phyloP scores from a whole-genome alignment of 108 stramenopile genomes.

The Nitzschia sp. region DNA sequence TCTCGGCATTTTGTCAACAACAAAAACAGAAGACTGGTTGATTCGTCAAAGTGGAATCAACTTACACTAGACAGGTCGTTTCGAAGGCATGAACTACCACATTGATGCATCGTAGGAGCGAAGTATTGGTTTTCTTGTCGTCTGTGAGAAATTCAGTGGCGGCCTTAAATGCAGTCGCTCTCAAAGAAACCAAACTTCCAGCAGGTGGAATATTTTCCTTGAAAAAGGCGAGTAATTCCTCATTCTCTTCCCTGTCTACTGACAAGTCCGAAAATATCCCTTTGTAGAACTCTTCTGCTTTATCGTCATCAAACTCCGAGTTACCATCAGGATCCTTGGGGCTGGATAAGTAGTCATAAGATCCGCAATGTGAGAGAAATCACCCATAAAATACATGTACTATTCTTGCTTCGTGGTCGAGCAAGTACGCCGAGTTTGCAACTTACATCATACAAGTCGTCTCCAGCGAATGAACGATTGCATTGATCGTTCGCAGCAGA shows the following conservation, averaged over 20 bases:
- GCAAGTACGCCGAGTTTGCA: no score
- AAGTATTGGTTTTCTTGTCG: constrained; percentile 48
- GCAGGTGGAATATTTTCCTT: constrained; percentile 41
- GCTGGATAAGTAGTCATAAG: not conserved
- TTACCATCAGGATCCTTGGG: constrained; percentile 21
- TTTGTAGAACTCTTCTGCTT: constrained; percentile 28
- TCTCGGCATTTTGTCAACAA: not conserved
- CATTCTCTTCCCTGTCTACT: constrained; percentile 45
- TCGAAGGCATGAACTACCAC: constrained; percentile 68
- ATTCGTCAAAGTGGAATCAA: not conserved
- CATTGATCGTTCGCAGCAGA: constrained; percentile 59
- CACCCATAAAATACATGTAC: not conserved
- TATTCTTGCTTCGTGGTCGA: no score
- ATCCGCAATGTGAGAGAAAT: not conserved
- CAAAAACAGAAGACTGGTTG: not conserved
- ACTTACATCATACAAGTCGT: constrained; percentile 46
- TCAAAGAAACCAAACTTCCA: constrained; percentile 46
- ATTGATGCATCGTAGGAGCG: constrained; percentile 62
- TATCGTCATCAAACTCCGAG: constrained; percentile 33
- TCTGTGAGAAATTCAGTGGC: constrained; percentile 57
- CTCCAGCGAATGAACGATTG: constrained; percentile 63
- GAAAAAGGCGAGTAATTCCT: constrained; percentile 36
- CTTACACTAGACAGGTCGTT: constrained; percentile 39
- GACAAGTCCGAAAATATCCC: constrained; percentile 35
- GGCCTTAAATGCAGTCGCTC: constrained; percentile 60